Conservation (phyloP, 2,329 filamentous ascomycete species). For the Pseudopithomyces chartarum region DNA sequence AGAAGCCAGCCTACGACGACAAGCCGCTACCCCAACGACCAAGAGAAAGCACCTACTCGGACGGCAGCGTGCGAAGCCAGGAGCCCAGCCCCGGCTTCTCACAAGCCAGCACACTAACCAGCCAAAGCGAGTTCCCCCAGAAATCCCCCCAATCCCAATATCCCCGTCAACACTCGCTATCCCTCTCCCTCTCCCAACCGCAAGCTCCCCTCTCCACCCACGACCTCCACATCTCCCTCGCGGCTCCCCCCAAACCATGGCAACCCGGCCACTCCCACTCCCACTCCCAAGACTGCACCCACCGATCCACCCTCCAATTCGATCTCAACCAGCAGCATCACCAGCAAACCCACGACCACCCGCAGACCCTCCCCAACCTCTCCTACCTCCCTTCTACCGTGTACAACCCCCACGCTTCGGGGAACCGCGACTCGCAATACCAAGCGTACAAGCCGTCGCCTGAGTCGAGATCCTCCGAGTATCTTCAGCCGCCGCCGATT, state of each 20-base stretch:
- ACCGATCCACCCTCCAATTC: constrained; percentile 2
- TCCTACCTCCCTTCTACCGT: constrained; percentile 15
- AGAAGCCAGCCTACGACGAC: background rate
- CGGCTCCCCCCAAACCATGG: background rate
- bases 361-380: background rate
- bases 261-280: constrained; percentile 3
- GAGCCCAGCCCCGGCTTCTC: constrained; percentile 15
- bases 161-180: background rate
- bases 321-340: background rate
- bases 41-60: constrained; percentile 15
- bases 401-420: background rate
- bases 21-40: background rate
- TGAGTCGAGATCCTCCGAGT: constrained; percentile 1
- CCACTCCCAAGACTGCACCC: constrained; percentile 9
- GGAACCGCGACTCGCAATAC: background rate
- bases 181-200: background rate
- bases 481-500: constrained; percentile 4
- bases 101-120: constrained; percentile 14
- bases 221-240: background rate
- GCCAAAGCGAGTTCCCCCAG: constrained; percentile 11
- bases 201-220: background rate
- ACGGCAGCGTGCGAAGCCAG: constrained; percentile 17
- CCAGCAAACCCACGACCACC: background rate
- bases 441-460: constrained; percentile 3
- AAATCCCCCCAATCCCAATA: constrained; percentile 8